Conservation (phyloP, 2,329 filamentous ascomycete genomes). For the Bertia moriformis region DNA sequence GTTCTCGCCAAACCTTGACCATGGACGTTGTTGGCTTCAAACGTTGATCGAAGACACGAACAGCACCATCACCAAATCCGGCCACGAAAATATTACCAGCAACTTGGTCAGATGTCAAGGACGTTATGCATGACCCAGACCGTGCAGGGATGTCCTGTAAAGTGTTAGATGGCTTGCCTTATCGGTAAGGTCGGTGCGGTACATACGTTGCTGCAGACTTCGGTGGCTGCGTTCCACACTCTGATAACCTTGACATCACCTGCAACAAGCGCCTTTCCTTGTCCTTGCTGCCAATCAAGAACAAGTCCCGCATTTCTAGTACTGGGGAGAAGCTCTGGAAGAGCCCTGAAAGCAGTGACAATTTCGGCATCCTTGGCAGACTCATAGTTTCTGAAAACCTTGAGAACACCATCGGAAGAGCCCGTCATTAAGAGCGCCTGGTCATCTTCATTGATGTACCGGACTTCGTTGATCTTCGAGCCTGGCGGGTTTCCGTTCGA, state of each 20-base stretch:
- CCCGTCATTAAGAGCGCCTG: constrained; percentile 89
- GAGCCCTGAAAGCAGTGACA: constrained; percentile 76
- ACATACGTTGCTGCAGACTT: constrained; percentile 57
- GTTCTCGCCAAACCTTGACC: constrained; percentile 91
- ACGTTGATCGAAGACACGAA: constrained; percentile 86
- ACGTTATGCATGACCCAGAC: constrained; percentile 89
- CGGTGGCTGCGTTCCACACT: constrained; percentile 88
- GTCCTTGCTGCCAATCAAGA: constrained; percentile 98
- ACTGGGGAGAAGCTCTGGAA: constrained; percentile 86
- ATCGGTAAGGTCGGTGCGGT: background rate
- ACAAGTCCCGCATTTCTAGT: constrained; percentile 91
- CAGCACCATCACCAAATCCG: constrained; percentile 87
- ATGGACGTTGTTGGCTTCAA: constrained; percentile 73
- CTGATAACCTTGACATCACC: constrained; percentile 91
- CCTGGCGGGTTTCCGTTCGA: constrained; percentile 87
- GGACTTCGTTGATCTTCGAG: constrained; percentile 84
- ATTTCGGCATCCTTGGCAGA: constrained; percentile 59
- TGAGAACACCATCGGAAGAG: constrained; percentile 84
- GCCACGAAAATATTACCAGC: constrained; percentile 92
- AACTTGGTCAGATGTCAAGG: constrained; percentile 91
- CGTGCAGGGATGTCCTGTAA: constrained; percentile 74
- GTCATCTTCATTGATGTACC: constrained; percentile 97
- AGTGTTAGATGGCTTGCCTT: background rate
- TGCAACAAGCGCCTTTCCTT: constrained; percentile 83
- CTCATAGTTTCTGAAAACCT: constrained; percentile 87